These are phyloP conservation scores for Lactarius psammicola DNA, from an alignment of 768 basidiomycete species.

Conservation along the genomic window DNA sequence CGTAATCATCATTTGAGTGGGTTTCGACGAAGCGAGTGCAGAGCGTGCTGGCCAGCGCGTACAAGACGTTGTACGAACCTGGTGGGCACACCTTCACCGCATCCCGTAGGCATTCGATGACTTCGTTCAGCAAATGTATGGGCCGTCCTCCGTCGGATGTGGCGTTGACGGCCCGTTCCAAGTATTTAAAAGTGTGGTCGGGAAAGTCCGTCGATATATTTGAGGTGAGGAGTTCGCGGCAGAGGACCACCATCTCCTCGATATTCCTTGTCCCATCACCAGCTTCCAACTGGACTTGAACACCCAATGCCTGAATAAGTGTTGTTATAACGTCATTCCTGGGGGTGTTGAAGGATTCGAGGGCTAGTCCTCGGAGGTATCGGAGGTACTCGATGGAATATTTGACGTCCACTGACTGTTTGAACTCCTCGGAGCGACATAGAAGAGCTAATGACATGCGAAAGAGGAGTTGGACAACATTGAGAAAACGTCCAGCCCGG, in stretches of 20 bases:
- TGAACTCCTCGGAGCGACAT: accelerated
- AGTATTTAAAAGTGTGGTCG: neutral
- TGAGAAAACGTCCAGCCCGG: too few relatives aligned
- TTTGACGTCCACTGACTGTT: neutral
- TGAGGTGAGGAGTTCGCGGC: neutral
- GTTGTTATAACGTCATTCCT: neutral
- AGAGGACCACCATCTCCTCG: neutral
- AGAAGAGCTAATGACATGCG: neutral
- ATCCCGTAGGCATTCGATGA: constrained; percentile 7
- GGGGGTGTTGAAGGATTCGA: neutral
- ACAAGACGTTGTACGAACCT: neutral
- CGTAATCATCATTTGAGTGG: constrained; percentile 11
- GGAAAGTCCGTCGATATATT: neutral
- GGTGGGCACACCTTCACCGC: neutral
- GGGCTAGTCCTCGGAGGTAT: neutral
- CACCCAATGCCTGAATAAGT: neutral
- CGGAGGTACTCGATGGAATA: neutral
- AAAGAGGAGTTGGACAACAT: too few relatives aligned
- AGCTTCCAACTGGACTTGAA: neutral
- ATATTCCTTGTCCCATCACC: neutral
- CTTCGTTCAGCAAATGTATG: neutral
- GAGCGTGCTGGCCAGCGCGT: constrained; percentile 1
- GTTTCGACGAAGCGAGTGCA: neutral
- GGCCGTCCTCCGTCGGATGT: neutral
- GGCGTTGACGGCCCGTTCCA: neutral